phyloP scores from a whole-genome alignment of 2,329 filamentous ascomycete species.

The Ophiostoma sp. region DNA sequence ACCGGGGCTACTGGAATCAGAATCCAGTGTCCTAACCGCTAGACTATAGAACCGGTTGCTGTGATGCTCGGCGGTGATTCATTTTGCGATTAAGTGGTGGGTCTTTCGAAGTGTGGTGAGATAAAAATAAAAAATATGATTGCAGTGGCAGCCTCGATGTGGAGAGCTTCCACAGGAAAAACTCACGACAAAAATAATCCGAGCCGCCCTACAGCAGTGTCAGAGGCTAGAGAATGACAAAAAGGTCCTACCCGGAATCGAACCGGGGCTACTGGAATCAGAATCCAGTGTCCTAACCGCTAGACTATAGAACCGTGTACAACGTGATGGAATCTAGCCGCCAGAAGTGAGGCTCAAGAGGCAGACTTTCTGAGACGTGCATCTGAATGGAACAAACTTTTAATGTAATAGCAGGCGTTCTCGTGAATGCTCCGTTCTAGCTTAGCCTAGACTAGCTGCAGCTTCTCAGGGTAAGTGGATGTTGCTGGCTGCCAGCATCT shows the following conservation, averaged over 20 bases:
- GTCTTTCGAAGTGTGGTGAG: neutral
- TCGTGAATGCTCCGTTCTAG: no score
- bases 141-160: neutral
- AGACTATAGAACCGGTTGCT: constrained; percentile 5
- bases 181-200: neutral
- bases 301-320: constrained; percentile 9
- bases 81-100: neutral
- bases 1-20: constrained; percentile 17
- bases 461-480: no score
- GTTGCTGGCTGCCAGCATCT: no score
- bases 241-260: constrained; percentile 13
- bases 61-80: neutral
- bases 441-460: no score
- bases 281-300: constrained; percentile 17
- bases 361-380: neutral
- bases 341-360: neutral
- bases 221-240: neutral
- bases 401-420: no score
- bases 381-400: neutral
- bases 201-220: no score
- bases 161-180: neutral
- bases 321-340: neutral
- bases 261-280: constrained; percentile 18
- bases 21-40: constrained; percentile 17
- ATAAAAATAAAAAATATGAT: neutral